Percentiles rank a stretch among this genome's conserved stretches.
Evolutionary conservation across 2,329 filamentous ascomycete genomes (phyloP).

Genomic region (Fonsecaea multimorphosa): DNA sequence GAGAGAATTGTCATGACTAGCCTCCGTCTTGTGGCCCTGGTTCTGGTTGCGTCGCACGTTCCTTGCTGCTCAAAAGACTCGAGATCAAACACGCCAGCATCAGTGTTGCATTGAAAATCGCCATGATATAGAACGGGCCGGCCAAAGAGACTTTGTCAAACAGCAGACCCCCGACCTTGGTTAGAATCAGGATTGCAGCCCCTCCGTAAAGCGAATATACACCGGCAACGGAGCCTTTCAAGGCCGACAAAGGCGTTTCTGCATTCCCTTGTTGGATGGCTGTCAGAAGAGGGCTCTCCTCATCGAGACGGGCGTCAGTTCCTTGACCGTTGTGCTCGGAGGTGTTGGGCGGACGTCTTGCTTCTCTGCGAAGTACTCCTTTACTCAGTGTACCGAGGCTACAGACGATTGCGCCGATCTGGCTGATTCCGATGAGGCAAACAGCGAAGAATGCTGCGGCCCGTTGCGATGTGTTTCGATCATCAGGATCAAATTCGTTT

Average conservation of each 20-base stretch:
- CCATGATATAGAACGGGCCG: constrained; percentile 94
- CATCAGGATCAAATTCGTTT: constrained; percentile 76
- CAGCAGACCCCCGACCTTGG: constrained; percentile 84
- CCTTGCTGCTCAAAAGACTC: constrained; percentile 15
- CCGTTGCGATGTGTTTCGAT: constrained; percentile 70
- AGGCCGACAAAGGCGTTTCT: constrained; percentile 53
- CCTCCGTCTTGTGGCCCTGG: not conserved
- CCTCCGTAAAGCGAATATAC: constrained; percentile 92
- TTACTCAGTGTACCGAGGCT: constrained; percentile 86
- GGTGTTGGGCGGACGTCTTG: constrained; percentile 21
- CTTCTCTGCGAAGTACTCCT: constrained; percentile 68
- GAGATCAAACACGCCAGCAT: constrained; percentile 48
- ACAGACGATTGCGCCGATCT: constrained; percentile 96
- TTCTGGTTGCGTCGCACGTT: not conserved
- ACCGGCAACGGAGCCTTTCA: constrained; percentile 94
- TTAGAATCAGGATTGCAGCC: constrained; percentile 85
- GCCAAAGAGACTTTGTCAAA: constrained; percentile 78
- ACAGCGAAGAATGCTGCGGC: constrained; percentile 76
- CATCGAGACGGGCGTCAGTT: constrained; percentile 2
- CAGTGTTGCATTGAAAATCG: constrained; percentile 78
- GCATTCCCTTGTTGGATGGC: not conserved
- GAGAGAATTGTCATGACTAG: not conserved
- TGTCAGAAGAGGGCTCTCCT: constrained; percentile 23
- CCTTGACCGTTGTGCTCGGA: not conserved
- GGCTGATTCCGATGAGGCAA: constrained; percentile 82